Conservation (phyloP, 805 yeast genomes). For the Soucietia sequanensis region DNA sequence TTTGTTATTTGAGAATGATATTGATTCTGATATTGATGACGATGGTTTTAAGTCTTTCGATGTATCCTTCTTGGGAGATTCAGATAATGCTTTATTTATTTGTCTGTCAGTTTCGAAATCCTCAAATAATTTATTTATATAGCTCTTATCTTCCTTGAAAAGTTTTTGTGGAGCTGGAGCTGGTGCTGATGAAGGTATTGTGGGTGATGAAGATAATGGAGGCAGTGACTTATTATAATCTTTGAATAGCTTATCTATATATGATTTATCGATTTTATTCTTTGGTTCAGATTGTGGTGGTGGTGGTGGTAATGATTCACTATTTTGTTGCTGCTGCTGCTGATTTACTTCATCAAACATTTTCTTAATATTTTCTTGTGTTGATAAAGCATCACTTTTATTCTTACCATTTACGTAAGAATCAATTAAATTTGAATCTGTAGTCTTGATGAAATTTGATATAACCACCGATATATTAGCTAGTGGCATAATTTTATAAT, state of each 20-base stretch:
- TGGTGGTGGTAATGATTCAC: conserved; percentile 1
- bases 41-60: conserved; percentile 3
- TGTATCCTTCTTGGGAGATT: conserved; percentile 1
- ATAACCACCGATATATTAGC: conserved; percentile 50
- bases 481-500: conserved; percentile 40
- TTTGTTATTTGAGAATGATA: too few species aligned
- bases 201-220: not conserved
- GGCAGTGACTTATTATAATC: conserved; percentile 13
- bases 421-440: conserved; percentile 33
- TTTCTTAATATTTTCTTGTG: conserved; percentile 11
- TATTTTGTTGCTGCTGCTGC: not conserved
- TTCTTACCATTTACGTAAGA: conserved; percentile 17
- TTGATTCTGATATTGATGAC: not conserved
- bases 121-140: conserved; percentile 17
- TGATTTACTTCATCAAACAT: conserved; percentile 13
- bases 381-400: conserved; percentile 2
- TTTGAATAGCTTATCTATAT: conserved; percentile 26
- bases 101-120: conserved; percentile 10
- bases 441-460: conserved; percentile 51
- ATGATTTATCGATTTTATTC: conserved; percentile 17
- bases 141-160: conserved; percentile 14
- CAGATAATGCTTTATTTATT: conserved; percentile 2
- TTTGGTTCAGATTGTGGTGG: not conserved
- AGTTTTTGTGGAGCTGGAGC: not conserved
- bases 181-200: not conserved